These are phyloP conservation scores for Barbatosphaeria neglecta DNA, from an alignment of 495 filamentous ascomycete species.

Conservation along the genomic window DNA sequence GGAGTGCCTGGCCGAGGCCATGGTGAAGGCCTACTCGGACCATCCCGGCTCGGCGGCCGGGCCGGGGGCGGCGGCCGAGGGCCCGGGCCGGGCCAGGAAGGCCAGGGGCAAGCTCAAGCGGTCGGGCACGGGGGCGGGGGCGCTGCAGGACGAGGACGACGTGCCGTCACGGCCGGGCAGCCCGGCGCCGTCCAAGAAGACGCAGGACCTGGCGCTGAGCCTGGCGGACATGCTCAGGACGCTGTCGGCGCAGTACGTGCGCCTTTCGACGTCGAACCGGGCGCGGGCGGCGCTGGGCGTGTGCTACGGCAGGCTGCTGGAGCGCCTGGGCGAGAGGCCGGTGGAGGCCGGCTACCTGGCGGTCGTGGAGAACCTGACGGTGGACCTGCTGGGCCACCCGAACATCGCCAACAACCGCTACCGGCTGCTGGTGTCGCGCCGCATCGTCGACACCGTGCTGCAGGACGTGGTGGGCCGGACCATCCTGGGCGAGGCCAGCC, in stretches of 20 bases:
- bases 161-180: constrained; percentile 64
- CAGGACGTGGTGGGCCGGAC: constrained; percentile 73
- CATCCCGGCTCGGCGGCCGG: too few species aligned
- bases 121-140: constrained; percentile 38
- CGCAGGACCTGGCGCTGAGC: constrained; percentile 57
- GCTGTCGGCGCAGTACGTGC: constrained; percentile 71
- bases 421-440: constrained; percentile 71
- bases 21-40: constrained; percentile 75
- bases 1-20: constrained; percentile 62
- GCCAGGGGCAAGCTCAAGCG: constrained; percentile 62
- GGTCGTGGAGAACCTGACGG: constrained; percentile 70
- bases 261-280: constrained; percentile 67
- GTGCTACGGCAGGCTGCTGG: constrained; percentile 74
- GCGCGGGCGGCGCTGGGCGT: constrained; percentile 73
- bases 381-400: constrained; percentile 65
- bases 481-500: constrained; percentile 79
- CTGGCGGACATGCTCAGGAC: constrained; percentile 71
- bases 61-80: constrained; percentile 35
- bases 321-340: constrained; percentile 58
- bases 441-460: constrained; percentile 72
- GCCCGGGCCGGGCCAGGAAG: constrained; percentile 52
- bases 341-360: constrained; percentile 69
- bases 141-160: constrained; percentile 57
- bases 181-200: constrained; percentile 56
- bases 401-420: constrained; percentile 78